phyloP scores from a whole-genome alignment of 202 grass and related monocot genomes.

The Carex arenaria region DNA sequence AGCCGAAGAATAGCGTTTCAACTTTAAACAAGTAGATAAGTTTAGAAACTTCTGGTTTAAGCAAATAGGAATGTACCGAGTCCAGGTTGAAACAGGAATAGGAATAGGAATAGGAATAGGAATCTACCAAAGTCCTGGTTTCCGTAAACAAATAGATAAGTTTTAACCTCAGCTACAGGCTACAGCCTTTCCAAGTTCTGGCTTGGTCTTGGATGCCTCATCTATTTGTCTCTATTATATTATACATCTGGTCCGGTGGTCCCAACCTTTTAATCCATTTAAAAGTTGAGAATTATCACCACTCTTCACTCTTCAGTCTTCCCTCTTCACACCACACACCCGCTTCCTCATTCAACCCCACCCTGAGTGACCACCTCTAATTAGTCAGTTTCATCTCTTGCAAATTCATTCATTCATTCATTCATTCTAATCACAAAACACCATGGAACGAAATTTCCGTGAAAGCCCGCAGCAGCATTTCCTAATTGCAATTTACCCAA shows the following conservation, averaged over 20 bases:
- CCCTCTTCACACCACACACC: background rate
- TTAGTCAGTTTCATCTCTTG: background rate
- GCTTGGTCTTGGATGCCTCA: background rate
- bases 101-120: background rate
- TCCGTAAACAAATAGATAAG: too few relatives aligned
- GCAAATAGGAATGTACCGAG: background rate
- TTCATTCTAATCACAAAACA: background rate
- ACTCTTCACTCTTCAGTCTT: background rate
- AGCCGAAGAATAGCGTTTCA: too few relatives aligned
- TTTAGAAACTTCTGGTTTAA: too few relatives aligned
- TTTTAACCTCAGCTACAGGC: background rate
- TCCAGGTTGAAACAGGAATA: background rate
- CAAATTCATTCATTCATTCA: background rate
- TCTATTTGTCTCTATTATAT: too few relatives aligned
- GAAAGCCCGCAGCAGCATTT: constrained; percentile 32
- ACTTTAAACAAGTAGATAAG: too few relatives aligned
- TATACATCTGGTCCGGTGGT: background rate
- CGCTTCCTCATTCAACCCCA: background rate
- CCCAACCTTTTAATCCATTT: background rate
- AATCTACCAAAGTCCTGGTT: background rate
- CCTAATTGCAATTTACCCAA: constrained; percentile 34
- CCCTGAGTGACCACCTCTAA: background rate
- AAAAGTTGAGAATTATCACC: background rate
- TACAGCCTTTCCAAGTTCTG: background rate
- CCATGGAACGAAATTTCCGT: constrained; percentile 18